Percentiles rank a stretch among this genome's conserved stretches.
Conservation (phyloP, 2,329 filamentous ascomycete species). For the Pseudopithomyces maydicus region DNA sequence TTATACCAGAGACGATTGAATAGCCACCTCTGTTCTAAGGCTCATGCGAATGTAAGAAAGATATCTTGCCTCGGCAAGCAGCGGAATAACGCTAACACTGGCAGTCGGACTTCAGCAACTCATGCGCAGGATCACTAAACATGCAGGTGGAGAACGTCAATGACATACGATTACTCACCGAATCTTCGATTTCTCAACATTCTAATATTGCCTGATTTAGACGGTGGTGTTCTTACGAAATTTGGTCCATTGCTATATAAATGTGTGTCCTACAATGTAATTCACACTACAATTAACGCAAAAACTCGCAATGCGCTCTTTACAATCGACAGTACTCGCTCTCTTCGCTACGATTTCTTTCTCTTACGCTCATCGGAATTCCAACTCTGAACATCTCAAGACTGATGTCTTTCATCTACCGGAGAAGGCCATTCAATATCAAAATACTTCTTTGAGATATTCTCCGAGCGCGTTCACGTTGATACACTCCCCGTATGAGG, state of each 20-base stretch:
- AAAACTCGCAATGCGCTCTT: background rate
- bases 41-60: no score
- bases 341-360: background rate
- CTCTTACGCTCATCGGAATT: background rate
- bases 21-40: no score
- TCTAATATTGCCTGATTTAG: background rate
- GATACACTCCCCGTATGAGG: constrained; percentile 30
- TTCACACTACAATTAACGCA: no score
- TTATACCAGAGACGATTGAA: no score
- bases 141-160: background rate
- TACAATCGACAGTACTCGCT: background rate
- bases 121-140: background rate
- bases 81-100: no score
- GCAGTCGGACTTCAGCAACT: background rate
- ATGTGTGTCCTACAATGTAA: no score
- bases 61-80: no score
- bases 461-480: constrained; percentile 29
- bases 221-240: background rate
- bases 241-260: no score
- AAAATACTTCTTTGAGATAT: background rate
- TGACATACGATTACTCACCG: background rate
- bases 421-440: background rate
- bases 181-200: background rate
- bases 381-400: background rate
- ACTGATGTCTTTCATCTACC: background rate